Evolutionary conservation across 257 asterid genomes (phyloP), one percentile per base, ranked within the genome.

Genomic region (Euphrasia confusa): DNA sequence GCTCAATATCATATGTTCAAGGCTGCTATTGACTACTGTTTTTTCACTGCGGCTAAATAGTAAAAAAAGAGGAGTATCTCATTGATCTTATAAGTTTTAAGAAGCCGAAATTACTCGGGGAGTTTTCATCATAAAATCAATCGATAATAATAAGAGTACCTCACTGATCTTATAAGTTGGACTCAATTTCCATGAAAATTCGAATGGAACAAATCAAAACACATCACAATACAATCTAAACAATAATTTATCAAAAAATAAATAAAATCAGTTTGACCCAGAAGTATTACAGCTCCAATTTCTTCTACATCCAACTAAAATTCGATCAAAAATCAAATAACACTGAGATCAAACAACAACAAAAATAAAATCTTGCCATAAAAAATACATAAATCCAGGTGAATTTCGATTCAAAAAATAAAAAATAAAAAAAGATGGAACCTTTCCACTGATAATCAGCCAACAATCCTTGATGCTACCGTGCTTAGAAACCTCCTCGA

Each of bases 401-500:
- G 52, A 14, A 45, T 10, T 5, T 26, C 18, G 37, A 49, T 8
- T n/a, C 7, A 33, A 26, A 18, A n/a, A 53, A 4, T 12, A 11
- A 10, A 47, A 61, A 3, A 12, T 15, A n/a, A 26, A 49, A 49
- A 60, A 18, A 30, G 28, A 33, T 17, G 61, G 65, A 32, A 81
- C 90, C 81, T 83, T 83, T 39, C 90, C 90, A 68, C 42, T 50
- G 64, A 83, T 77, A 61, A 81, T 61, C 64, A 81, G 75, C 88
- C 88, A 83, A 53, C 85, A 83, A 74, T 83, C 90, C 71, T 83
- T 77, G 28, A 60, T 68, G 64, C 75, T 68, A 48, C 73, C 75
- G 64, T 81, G 90, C 73, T 77, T 81, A 3, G 83, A 63, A 44
- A 81, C 85, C 44, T 83, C 88, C 74, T 83, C 88, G 52, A 77